Evolutionary conservation across 2,329 filamentous ascomycete genomes (phyloP), one percentile per base, ranked within the genome.

Genomic region (Colletotrichum melonis): DNA sequence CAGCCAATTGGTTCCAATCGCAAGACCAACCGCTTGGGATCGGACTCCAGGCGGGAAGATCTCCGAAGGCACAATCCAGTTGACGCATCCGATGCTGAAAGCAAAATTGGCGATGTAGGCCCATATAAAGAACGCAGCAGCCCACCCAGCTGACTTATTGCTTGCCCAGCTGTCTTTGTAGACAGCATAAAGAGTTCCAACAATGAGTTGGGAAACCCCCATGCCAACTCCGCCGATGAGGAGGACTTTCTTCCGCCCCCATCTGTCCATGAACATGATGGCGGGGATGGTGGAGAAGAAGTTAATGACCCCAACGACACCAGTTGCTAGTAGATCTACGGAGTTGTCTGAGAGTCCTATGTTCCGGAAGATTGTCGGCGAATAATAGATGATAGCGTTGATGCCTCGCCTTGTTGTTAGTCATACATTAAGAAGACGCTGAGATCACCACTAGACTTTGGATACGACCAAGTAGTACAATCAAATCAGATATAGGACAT

Each of bases 221-320:
- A 77, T 74, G 32, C 73, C 58, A 16, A 69, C 12, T n/a, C 67
- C 67, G 1, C 67, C 67, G 6, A 69, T 64, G 5, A 69, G 46
- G 7, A 88, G 78, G 2, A 89, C 79, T 9, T 83, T 83, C 26
- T 85, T 82, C 5, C 87, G 83, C 7, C 87, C 86, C 55, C 86
- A 78, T 2, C 79, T 78, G 73, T 88, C 87, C 79, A 88, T 85
- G 52, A 80, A 73, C 59, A 84, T 75, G 1, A 80, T 76, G 0
- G 83, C 83, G 0, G 84, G 83, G 0, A 85, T 67, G 0, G 83
- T 84, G 16, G 79, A 80, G 24, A 90, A 77, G 56, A 85, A 86
- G 82, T 89, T 89, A 6, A 88, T 85, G 35, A 91, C 87, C 19
- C 89, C 89, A 24, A 88, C 87, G 0, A 91, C 88, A 7, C 89